phyloP scores from a whole-genome alignment of 768 basidiomycete species.

The Nidularia pulvinata region DNA sequence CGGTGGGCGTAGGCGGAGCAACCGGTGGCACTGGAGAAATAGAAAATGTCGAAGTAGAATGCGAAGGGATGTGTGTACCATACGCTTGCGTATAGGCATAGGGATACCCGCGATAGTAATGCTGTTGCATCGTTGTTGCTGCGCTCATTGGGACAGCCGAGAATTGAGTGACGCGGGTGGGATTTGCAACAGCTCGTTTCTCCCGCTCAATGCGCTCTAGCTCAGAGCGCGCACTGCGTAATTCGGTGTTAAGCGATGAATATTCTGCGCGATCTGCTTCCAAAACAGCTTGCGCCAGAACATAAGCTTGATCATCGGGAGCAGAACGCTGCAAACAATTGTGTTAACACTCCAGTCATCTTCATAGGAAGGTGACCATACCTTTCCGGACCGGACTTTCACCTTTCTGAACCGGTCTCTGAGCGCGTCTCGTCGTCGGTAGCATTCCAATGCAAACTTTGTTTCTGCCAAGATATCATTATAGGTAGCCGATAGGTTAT shows the following conservation, averaged over 20 bases:
- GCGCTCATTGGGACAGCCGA: conserved; percentile 23
- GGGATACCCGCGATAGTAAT: conserved; percentile 66
- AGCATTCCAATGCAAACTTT: conserved; percentile 66
- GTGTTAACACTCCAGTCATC: neutral
- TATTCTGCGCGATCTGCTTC: conserved; percentile 70
- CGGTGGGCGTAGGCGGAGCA: conserved; percentile 19
- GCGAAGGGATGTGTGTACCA: conserved; percentile 22
- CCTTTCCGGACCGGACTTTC: conserved; percentile 55
- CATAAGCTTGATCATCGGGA: conserved; percentile 63
- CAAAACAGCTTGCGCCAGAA: conserved; percentile 60
- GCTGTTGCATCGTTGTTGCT: conserved; percentile 34
- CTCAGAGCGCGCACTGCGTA: conserved; percentile 63
- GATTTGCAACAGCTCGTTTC: conserved; percentile 51
- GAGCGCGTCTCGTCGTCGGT: conserved; percentile 54
- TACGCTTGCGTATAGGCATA: conserved; percentile 68
- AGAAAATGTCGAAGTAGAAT: conserved; percentile 27
- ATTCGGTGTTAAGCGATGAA: conserved; percentile 51
- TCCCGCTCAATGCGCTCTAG: conserved; percentile 70
- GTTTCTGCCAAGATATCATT: conserved; percentile 47
- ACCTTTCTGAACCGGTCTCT: conserved; percentile 57
- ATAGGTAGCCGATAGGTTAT: conserved; percentile 3
- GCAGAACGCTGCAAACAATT: conserved; percentile 46
- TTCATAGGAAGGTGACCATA: conserved; percentile 22
- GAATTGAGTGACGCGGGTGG: conserved; percentile 41
- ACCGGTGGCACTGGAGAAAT: conserved; percentile 18